These are phyloP conservation scores for Mrakia frigida DNA, from an alignment of 768 basidiomycete genomes.

Conservation along the genomic window DNA sequence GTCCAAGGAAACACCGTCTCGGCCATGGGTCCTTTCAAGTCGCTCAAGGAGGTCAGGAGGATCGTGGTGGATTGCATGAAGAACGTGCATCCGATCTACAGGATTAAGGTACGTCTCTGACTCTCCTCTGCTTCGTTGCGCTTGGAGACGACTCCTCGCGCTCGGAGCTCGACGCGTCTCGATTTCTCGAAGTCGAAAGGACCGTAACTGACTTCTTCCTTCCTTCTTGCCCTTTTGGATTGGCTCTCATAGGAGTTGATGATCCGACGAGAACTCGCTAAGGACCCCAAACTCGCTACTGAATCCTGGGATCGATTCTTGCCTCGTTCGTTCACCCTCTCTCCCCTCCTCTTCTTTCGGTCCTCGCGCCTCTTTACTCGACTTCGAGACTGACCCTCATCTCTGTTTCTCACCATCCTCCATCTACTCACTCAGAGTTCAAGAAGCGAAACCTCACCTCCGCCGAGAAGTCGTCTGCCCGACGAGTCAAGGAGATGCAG, in stretches of 20 bases:
- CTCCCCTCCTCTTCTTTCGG: neutral
- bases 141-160: neutral
- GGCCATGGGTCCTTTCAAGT: slow-evolving; percentile 94
- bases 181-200: neutral
- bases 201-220: neutral
- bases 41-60: slow-evolving; percentile 88
- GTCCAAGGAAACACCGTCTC: slow-evolving; percentile 98
- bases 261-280: slow-evolving; percentile 95
- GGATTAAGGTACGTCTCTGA: slow-evolving; percentile 69
- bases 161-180: slow-evolving; percentile 21
- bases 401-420: neutral
- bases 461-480: slow-evolving; percentile 85
- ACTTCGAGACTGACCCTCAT: neutral
- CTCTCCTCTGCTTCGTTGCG: neutral
- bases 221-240: neutral
- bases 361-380: neutral
- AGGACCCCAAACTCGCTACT: slow-evolving; percentile 88
- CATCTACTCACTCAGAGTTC: slow-evolving; percentile 53
- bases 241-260: slow-evolving; percentile 70
- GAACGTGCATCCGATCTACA: slow-evolving; percentile 98
- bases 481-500: slow-evolving; percentile 53
- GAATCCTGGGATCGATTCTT: slow-evolving; percentile 98
- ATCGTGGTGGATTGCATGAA: slow-evolving; percentile 99
- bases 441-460: slow-evolving; percentile 86
- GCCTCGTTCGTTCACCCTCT: slow-evolving; percentile 51